phyloP scores from a whole-genome alignment of 805 yeast genomes.

The Phaffomyces thermotolerans region DNA sequence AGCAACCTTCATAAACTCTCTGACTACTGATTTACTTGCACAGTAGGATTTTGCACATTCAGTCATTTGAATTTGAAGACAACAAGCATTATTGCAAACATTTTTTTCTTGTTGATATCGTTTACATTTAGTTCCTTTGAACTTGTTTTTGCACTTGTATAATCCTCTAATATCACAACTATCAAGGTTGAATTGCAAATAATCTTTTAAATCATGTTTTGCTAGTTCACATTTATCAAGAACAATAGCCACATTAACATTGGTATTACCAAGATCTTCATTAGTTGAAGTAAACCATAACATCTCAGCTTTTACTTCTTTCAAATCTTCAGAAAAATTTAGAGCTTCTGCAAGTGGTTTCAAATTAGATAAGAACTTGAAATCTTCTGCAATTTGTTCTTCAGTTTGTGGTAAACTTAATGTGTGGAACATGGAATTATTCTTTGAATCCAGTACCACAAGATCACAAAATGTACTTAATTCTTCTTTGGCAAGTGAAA shows the following conservation, averaged over 20 bases:
- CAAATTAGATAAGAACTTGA: conserved; percentile 8
- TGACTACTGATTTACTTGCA: conserved; percentile 11
- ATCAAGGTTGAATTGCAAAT: conserved; percentile 14
- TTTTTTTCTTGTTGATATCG: conserved; percentile 9
- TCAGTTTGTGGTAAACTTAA: conserved; percentile 2
- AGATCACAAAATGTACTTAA: background rate
- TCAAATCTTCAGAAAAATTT: conserved; percentile 8
- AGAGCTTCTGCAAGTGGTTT: conserved; percentile 11
- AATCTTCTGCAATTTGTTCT: conserved; percentile 8
- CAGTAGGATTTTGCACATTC: conserved; percentile 19
- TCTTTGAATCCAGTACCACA: background rate
- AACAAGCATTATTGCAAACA: conserved; percentile 21
- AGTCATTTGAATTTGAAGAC: conserved; percentile 20
- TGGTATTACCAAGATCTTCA: background rate
- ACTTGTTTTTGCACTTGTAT: conserved; percentile 19
- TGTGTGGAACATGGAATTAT: background rate
- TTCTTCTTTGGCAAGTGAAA: conserved; percentile 1
- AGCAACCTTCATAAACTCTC: conserved; percentile 13
- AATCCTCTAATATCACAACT: conserved; percentile 22
- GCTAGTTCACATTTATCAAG: conserved; percentile 19
- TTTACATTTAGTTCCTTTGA: conserved; percentile 13
- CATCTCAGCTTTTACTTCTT: conserved; percentile 12
- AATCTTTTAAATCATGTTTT: conserved; percentile 9
- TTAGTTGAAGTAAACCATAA: conserved; percentile 9
- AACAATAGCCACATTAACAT: conserved; percentile 8